Evolutionary conservation across 164 flowering plant genomes (phyloP).

Genomic region (Magnolia sinica): DNA sequence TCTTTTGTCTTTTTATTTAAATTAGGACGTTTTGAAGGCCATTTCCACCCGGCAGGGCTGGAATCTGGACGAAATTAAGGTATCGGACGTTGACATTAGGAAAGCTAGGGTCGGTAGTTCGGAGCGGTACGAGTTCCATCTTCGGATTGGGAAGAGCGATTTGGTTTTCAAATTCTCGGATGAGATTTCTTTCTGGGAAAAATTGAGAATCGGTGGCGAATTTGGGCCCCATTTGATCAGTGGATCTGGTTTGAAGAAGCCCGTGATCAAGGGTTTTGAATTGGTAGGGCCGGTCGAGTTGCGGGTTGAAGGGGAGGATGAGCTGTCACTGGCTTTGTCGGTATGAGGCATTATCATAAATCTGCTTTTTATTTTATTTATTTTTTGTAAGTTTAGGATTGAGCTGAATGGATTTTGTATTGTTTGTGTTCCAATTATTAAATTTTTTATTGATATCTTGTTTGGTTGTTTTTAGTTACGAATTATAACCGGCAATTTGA

Average conservation of each 20-base stretch:
- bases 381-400: not conserved
- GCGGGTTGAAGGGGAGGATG: slow-evolving; percentile 30
- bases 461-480: not conserved
- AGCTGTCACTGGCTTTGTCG: slow-evolving; percentile 46
- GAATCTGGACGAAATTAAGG: slow-evolving; percentile 35
- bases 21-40: slow-evolving; percentile 56
- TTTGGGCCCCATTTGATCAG: slow-evolving; percentile 29
- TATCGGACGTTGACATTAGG: slow-evolving; percentile 33
- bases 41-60: slow-evolving; percentile 49
- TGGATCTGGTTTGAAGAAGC: slow-evolving; percentile 19
- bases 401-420: not conserved
- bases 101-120: slow-evolving; percentile 35
- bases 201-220: slow-evolving; percentile 14
- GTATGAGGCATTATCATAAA: slow-evolving; percentile 29
- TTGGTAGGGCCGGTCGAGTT: slow-evolving; percentile 72
- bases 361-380: not conserved
- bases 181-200: slow-evolving; percentile 49
- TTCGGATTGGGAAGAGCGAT: slow-evolving; percentile 40
- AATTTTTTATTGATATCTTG: not conserved
- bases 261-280: slow-evolving; percentile 37
- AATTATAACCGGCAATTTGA: not conserved
- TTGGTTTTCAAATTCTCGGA: slow-evolving; percentile 36
- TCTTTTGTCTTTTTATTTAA: not conserved
- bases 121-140: slow-evolving; percentile 35
- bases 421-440: not conserved